A percentile compares a stretch with the other conserved stretches of the same genome.
These are phyloP conservation scores for Pyricularia sp. DNA, from an alignment of 2,329 filamentous ascomycete species.

Conservation along the genomic window DNA sequence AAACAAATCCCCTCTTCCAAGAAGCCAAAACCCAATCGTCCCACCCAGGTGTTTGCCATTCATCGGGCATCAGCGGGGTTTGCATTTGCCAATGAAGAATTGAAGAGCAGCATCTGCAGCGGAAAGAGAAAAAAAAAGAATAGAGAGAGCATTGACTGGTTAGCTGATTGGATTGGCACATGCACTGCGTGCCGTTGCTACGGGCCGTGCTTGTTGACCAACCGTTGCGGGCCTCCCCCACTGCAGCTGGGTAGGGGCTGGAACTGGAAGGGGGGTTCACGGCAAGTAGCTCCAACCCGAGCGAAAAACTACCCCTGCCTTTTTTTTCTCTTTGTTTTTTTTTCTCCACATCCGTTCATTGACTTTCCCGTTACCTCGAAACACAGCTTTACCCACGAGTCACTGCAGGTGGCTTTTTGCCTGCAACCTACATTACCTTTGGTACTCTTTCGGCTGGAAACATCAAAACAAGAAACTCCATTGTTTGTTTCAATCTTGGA, in stretches of 20 bases:
- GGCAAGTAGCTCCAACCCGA: neutral
- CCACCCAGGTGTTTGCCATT: neutral
- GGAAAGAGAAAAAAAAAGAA: neutral
- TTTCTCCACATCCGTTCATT: neutral
- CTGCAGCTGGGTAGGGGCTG: neutral
- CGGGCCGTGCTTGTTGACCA: neutral
- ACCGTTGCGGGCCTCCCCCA: neutral
- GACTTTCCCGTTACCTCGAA: neutral
- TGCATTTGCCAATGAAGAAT: neutral
- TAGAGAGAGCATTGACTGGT: neutral
- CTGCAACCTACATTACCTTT: neutral
- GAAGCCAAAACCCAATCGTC: neutral
- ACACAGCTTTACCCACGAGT: neutral
- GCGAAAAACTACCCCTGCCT: neutral
- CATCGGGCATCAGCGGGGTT: neutral
- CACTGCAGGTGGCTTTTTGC: neutral
- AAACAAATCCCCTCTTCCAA: neutral
- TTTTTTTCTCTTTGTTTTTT: neutral
- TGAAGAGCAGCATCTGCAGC: neutral
- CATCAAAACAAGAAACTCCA: neutral
- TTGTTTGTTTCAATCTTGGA: neutral
- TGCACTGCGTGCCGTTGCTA: neutral
- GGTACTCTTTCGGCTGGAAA: neutral
- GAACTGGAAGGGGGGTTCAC: neutral
- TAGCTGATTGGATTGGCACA: neutral